Base-by-base conservation (phyloP, 371 early-diverging fungal genomes). In the Gilbertella persicaria region DNA sequence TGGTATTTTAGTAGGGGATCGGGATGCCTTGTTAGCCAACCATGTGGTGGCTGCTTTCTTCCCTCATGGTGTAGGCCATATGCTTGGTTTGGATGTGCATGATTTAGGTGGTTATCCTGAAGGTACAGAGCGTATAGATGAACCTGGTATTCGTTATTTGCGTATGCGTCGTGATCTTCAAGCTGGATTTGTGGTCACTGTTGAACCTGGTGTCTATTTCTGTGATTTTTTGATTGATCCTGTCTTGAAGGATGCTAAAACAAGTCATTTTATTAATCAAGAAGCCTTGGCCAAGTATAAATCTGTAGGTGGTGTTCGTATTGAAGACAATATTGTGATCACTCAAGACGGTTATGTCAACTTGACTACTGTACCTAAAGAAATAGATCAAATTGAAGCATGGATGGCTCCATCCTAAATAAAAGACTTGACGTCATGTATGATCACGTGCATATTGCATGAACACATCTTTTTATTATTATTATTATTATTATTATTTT, bases 281-380 rank as follows among this genome's bases (percentile, higher is more conserved):
- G 89, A 83, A 16, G 78, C 77, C 4, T 70, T 92, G 17, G 73
- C 82, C 45, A 78, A 83, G 46, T 93, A 89, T 69, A 73, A 78
- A 56, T 60, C 74, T 44, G 91, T 94, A 14, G 96, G 96, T 40
- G 96, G 96, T 62, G 94, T 96, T 38, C 85, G 96, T 63, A 95
- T 96, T 45, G 96, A 96, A 65, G 95, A 95, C 60, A 88, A 90
- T 55, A 87, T 96, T 24, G 79, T 89, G 28, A 84, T 91, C 29
- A 89, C 89, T 13, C 80, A 84, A 50, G 71, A 78, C 30, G 90
- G 88, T 20, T 66, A 74, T 55, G 70, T 80, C 46, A 91, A 91
- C 67, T 71, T 91, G 64, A 91, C 92, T 35, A 78, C 76, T 29
- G 87, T 72, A n/a, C 88, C 87, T 44, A 90, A 89, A 73, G 84